Evolutionary conservation across 2,329 filamentous ascomycete genomes (phyloP).

Genomic region (Microcyclospora pomicola): DNA sequence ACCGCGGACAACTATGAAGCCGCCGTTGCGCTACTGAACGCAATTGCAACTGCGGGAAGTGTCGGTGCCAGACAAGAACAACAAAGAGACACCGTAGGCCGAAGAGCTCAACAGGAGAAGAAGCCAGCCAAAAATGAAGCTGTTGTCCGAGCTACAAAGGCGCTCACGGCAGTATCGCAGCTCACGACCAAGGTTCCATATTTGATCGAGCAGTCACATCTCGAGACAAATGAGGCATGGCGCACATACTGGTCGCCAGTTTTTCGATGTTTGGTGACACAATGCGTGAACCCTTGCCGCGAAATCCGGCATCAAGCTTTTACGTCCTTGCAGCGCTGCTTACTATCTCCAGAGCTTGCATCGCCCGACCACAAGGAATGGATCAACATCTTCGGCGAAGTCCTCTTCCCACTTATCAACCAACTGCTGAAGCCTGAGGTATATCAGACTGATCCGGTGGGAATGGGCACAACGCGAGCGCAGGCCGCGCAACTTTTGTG

Average conservation of each 20-base stretch:
- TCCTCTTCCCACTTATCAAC: conserved; percentile 81
- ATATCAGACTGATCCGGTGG: conserved; percentile 75
- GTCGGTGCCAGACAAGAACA: conserved; percentile 58
- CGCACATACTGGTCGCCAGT: conserved; percentile 96
- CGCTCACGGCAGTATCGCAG: conserved; percentile 67
- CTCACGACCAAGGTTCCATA: conserved; percentile 70
- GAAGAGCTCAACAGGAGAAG: conserved; percentile 9
- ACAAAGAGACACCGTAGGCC: conserved; percentile 23
- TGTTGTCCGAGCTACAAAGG: conserved; percentile 64
- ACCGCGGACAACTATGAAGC: conserved; percentile 94
- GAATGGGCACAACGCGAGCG: conserved; percentile 91
- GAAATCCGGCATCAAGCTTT: conserved; percentile 86
- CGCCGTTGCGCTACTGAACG: conserved; percentile 68
- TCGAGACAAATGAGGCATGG: conserved; percentile 67
- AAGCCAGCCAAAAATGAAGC: conserved; percentile 50
- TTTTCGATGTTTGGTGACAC: conserved; percentile 72
- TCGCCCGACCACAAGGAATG: conserved; percentile 70
- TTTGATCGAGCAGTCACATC: conserved; percentile 83
- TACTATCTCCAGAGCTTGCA: conserved; percentile 72
- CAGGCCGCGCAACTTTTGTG: conserved; percentile 82
- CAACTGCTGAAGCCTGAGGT: conserved; percentile 86
- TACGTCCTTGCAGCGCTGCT: conserved; percentile 66
- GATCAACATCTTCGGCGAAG: conserved; percentile 88
- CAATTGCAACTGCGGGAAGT: conserved; percentile 74
- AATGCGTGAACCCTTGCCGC: conserved; percentile 88